Conservation (phyloP, 2,329 filamentous ascomycete species). For the Pseudogymnoascus sp. region DNA sequence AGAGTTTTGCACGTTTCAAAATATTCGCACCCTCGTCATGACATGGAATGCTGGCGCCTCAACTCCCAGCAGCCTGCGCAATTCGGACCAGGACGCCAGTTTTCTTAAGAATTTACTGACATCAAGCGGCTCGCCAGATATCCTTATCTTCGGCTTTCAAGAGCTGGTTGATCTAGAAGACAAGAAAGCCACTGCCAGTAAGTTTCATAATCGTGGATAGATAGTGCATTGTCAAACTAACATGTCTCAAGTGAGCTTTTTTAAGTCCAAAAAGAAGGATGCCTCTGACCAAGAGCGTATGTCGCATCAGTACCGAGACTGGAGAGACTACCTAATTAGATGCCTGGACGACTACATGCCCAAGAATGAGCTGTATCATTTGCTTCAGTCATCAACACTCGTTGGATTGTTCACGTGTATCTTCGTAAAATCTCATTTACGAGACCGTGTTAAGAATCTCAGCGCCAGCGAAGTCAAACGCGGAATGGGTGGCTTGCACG, state of each 20-base stretch:
- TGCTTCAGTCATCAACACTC: conserved; percentile 81
- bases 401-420: conserved; percentile 95
- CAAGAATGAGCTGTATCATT: conserved; percentile 66
- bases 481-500: conserved; percentile 89
- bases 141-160: conserved; percentile 93
- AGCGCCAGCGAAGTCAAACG: conserved; percentile 82
- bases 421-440: conserved; percentile 78
- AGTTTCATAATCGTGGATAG: conserved; percentile 26
- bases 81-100: conserved; percentile 59
- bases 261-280: conserved; percentile 84
- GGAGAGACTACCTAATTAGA: conserved; percentile 82
- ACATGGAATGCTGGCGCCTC: conserved; percentile 98
- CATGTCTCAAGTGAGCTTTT: conserved; percentile 58
- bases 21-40: conserved; percentile 72
- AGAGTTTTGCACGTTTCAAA: conserved; percentile 78
- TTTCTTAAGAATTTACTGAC: conserved; percentile 79
- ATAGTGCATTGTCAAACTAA: conserved; percentile 24
- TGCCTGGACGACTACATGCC: conserved; percentile 80
- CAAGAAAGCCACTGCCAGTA: conserved; percentile 92
- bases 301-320: conserved; percentile 95
- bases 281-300: conserved; percentile 80
- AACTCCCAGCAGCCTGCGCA: conserved; percentile 74
- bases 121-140: conserved; percentile 73
- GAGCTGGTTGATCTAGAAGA: conserved; percentile 97
- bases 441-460: conserved; percentile 69